Conservation (phyloP, 1,284 basidiomycete genomes). For the Leccinum pachyderme region DNA sequence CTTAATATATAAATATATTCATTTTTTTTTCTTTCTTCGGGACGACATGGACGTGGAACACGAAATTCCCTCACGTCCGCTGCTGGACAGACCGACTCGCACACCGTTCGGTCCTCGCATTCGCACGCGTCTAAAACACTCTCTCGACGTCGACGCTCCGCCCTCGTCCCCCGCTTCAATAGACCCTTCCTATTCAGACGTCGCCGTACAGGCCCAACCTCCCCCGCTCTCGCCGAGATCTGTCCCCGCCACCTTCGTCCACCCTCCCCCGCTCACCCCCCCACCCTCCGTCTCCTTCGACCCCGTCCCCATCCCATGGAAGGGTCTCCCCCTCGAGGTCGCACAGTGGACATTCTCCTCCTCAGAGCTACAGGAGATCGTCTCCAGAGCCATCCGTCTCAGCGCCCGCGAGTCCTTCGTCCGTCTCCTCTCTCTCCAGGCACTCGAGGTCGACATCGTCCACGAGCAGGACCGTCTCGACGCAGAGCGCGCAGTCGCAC, state of each 20-base stretch:
- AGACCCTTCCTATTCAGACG: conserved; percentile 9
- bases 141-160: conserved; percentile 7
- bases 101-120: conserved; percentile 24
- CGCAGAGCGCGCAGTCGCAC: conserved; percentile 45
- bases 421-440: conserved; percentile 60
- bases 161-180: conserved; percentile 4
- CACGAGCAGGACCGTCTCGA: conserved; percentile 59
- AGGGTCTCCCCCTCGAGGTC: conserved; percentile 65
- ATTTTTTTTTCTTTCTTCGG: neutral
- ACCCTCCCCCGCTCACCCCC: conserved; percentile 40
- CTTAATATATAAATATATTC: neutral
- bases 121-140: conserved; percentile 15
- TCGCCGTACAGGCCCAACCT: conserved; percentile 11
- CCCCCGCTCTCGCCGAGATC: neutral
- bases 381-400: conserved; percentile 68
- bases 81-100: conserved; percentile 24
- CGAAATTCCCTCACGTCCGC: neutral
- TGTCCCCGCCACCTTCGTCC: conserved; percentile 9
- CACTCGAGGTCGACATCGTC: conserved; percentile 56
- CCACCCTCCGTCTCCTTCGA: conserved; percentile 56
- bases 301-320: conserved; percentile 55
- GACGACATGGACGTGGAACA: conserved; percentile 9
- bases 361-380: conserved; percentile 66
- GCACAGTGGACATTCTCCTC: conserved; percentile 75
- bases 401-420: conserved; percentile 72